A percentile compares a stretch with the other conserved stretches of the same genome.
These are phyloP conservation scores for Camellia lanceoleosa DNA, from an alignment of 148 eudicot species.

Conservation along the genomic window DNA sequence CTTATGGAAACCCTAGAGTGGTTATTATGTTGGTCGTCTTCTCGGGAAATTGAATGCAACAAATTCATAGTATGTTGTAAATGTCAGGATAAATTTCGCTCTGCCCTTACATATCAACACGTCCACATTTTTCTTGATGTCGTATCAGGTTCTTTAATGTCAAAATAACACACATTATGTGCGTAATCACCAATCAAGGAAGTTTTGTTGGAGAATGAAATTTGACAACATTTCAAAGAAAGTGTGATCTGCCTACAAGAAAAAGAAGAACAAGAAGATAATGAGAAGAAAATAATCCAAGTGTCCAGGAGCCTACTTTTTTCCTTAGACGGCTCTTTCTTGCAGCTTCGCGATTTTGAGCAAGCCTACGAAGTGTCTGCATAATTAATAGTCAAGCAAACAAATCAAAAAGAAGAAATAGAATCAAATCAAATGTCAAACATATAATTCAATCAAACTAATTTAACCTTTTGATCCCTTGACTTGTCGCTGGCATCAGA, in stretches of 20 bases:
- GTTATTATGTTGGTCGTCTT: no score
- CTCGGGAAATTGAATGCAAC: neutral
- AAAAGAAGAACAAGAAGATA: neutral
- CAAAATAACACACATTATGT: neutral
- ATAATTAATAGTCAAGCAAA: slow-evolving; percentile 7
- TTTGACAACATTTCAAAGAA: neutral
- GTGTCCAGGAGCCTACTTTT: slow-evolving; percentile 26
- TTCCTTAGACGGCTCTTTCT: slow-evolving; percentile 47
- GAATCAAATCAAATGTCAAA: neutral
- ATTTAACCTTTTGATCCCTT: slow-evolving; percentile 45
- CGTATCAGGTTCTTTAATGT: neutral
- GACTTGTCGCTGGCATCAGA: slow-evolving; percentile 47
- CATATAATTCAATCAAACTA: neutral
- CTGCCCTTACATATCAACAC: neutral
- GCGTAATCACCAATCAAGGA: neutral
- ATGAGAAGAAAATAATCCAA: neutral
- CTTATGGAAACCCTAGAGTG: no score
- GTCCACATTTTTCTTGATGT: neutral
- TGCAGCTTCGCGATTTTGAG: slow-evolving; percentile 55
- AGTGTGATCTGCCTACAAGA: neutral
- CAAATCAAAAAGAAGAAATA: neutral
- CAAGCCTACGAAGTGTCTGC: slow-evolving; percentile 53
- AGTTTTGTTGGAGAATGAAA: neutral
- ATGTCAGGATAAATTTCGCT: neutral
- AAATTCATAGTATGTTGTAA: neutral